Base-by-base conservation (phyloP, 306 rosid genomes). In the Glycine tomentella region DNA sequence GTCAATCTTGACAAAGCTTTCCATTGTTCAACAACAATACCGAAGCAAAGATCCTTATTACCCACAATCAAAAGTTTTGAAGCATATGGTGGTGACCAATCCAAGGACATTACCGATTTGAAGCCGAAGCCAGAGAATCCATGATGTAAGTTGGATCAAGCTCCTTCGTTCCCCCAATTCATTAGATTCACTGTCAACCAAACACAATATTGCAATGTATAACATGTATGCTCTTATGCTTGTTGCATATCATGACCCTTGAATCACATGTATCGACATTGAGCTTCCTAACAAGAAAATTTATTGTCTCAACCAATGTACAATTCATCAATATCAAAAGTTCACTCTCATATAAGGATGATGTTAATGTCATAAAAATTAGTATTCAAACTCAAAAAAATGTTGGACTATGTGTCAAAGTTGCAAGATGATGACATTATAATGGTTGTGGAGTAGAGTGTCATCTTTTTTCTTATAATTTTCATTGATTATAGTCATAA, bases 51-150 rank as follows among this genome's bases (percentile, higher is more conserved):
- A 25, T 25, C 31, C 31, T 2, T 25, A 25, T 25, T 25, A 25
- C 31, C 31, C 31, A 25, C 31, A 25, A 25, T 25, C 31, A 25
- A 25, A 25, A 25, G 31, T 25, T 25, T 25, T 25, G 31, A 25
- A 25, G 2, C 31, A 25, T 25, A 25, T 25, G 31, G 31, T 25
- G 31, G 31, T 25, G 31, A 25, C 31, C 31, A 25, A 25, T 25
- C 31, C 31, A 25, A 25, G 31, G 31, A 25, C 31, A 25, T 25
- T 75, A 76, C 83, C 56, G 79, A 87, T 16, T 77, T 83, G 87
- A 83, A 80, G 76, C 77, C 51, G 2, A 25, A 25, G 31, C 31
- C 31, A 25, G 31, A 25, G 74, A 71, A 34, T 77, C 72, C 74
- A 80, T 50, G 83, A 61, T 33, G 14, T 25, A 59, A 7, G 5